Evolutionary conservation across 768 basidiomycete species (phyloP).

Genomic region (Tulasnella sp.): DNA sequence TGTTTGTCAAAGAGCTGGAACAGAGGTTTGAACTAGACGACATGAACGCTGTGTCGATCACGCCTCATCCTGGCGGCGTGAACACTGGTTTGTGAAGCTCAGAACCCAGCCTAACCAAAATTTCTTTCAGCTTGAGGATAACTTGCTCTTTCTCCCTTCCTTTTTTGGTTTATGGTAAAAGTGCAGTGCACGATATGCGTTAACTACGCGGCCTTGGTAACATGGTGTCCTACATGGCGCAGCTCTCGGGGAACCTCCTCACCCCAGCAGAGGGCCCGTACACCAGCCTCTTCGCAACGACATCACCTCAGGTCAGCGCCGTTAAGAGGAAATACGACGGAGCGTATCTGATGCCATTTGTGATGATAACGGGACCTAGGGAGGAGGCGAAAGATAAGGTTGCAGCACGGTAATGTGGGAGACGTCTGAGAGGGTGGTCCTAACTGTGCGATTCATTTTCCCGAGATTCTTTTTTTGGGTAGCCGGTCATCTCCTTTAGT

Average conservation of each 20-base stretch:
- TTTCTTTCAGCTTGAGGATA: too few relatives aligned
- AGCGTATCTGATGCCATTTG: conserved; percentile 20
- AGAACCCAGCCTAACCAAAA: too few relatives aligned
- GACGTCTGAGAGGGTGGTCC: conserved; percentile 28
- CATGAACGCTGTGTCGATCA: conserved; percentile 32
- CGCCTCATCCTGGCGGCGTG: conserved; percentile 36
- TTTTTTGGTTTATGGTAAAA: too few relatives aligned
- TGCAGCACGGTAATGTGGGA: conserved; percentile 20
- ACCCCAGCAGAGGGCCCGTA: conserved; percentile 3
- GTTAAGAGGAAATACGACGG: conserved; percentile 20
- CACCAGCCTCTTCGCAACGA: conserved; percentile 22
- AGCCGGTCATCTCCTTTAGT: too few relatives aligned
- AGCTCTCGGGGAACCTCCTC: too few relatives aligned
- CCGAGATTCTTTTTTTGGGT: too few relatives aligned
- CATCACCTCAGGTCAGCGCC: conserved; percentile 17
- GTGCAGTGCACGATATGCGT: too few relatives aligned
- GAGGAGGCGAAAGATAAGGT: conserved; percentile 13
- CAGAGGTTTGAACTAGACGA: conserved; percentile 31
- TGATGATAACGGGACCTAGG: conserved; percentile 8
- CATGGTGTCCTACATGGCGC: too few relatives aligned
- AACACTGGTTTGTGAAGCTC: neutral
- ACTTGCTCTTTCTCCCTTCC: too few relatives aligned
- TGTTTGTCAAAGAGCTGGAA: conserved; percentile 43
- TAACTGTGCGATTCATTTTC: too few relatives aligned
- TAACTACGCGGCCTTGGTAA: too few relatives aligned